A percentile compares a stretch with the other conserved stretches of the same genome.
Evolutionary conservation across 306 rosid genomes (phyloP).

Genomic region (Adenanthera pavonina): DNA sequence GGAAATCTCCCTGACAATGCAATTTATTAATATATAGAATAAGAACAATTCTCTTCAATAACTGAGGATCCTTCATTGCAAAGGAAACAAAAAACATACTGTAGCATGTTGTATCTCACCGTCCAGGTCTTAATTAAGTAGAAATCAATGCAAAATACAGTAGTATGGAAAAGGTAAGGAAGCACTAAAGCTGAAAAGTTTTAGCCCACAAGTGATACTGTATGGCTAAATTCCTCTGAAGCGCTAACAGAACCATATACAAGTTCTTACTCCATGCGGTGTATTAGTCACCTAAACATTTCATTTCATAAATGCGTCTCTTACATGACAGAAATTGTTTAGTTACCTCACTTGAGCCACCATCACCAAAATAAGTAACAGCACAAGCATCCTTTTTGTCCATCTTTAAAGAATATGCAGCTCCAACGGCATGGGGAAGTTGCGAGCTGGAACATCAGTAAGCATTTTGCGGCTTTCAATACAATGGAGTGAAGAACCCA

Average conservation of each 20-base stretch:
- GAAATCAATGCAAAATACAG: neutral
- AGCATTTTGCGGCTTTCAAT: conserved; percentile 17
- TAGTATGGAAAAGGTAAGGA: neutral
- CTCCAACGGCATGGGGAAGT: conserved; percentile 95
- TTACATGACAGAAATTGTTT: neutral
- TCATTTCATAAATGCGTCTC: conserved; percentile 15
- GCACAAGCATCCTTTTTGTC: conserved; percentile 83
- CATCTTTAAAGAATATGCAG: conserved; percentile 95
- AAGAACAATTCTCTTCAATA: conserved; percentile 4
- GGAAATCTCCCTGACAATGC: conserved; percentile 88
- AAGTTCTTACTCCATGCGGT: conserved; percentile 16
- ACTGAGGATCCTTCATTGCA: conserved; percentile 13
- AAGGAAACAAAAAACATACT: conserved; percentile 22
- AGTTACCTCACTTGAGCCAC: conserved; percentile 96
- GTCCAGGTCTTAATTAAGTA: neutral
- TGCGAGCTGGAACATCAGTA: conserved; percentile 63
- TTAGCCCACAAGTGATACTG: conserved; percentile 11
- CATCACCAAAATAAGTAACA: conserved; percentile 87
- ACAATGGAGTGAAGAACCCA: neutral
- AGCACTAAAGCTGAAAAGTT: neutral
- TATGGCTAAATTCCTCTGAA: neutral
- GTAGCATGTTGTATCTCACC: conserved; percentile 6
- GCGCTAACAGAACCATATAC: conserved; percentile 1
- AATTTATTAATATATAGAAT: conserved; percentile 17
- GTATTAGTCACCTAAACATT: neutral